Evolutionary conservation across 2,329 filamentous ascomycete species (phyloP).

Genomic region (Aschersonia sp.): DNA sequence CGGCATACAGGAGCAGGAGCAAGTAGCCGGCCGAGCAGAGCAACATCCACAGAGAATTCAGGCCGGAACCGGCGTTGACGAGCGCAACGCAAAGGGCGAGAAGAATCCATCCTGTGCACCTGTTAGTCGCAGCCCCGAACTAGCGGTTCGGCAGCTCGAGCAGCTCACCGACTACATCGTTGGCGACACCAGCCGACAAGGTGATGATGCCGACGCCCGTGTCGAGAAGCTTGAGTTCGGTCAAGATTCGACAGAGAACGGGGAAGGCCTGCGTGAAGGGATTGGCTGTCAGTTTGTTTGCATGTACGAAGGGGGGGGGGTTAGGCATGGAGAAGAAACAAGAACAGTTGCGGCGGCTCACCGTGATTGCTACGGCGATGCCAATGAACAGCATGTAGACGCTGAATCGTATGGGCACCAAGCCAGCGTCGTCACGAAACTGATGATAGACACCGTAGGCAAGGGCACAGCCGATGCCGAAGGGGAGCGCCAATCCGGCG

Average conservation of each 20-base stretch:
- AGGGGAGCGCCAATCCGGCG: slow-evolving; percentile 68
- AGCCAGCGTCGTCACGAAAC: slow-evolving; percentile 36
- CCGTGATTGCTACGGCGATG: slow-evolving; percentile 81
- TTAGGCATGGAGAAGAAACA: not conserved
- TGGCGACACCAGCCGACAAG: slow-evolving; percentile 79
- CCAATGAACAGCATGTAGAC: slow-evolving; percentile 64
- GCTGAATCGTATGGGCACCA: slow-evolving; percentile 30
- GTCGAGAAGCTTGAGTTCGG: slow-evolving; percentile 71
- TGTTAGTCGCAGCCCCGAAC: not conserved
- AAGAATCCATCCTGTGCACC: slow-evolving; percentile 53
- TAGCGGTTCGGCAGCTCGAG: not conserved
- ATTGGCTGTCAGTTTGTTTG: not conserved
- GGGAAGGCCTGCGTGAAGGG: slow-evolving; percentile 45
- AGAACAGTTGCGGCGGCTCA: slow-evolving; percentile 3
- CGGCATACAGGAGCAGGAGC: slow-evolving; percentile 56
- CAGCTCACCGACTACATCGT: slow-evolving; percentile 46
- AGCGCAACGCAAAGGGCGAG: slow-evolving; percentile 86
- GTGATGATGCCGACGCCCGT: slow-evolving; percentile 80
- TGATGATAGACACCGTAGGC: slow-evolving; percentile 68
- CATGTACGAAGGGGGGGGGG: no score
- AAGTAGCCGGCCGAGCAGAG: slow-evolving; percentile 62
- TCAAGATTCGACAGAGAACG: slow-evolving; percentile 84
- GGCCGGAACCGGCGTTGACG: slow-evolving; percentile 71
- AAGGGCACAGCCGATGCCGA: slow-evolving; percentile 66
- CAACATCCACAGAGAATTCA: slow-evolving; percentile 75